A percentile compares a stretch with the other conserved stretches of the same genome.
Conservation (phyloP, 2,329 filamentous ascomycete species). For the Clonostachys chloroleuca region DNA sequence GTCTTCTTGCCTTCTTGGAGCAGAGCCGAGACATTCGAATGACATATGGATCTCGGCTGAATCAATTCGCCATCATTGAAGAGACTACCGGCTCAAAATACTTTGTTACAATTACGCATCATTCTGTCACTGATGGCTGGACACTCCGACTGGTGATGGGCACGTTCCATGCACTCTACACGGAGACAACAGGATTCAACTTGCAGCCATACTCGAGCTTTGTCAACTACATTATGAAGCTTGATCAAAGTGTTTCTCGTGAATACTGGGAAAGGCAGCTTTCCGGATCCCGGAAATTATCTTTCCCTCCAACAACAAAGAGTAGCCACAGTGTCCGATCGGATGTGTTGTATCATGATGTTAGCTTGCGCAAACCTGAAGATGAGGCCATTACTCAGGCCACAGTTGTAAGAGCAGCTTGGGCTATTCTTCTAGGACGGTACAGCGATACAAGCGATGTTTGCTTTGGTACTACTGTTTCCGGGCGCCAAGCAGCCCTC, state of each 20-base stretch:
- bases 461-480: slow-evolving; percentile 9
- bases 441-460: slow-evolving; percentile 25
- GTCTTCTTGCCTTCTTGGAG: neutral
- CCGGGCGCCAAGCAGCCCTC: slow-evolving; percentile 10
- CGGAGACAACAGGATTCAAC: neutral
- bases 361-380: neutral
- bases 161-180: slow-evolving; percentile 2
- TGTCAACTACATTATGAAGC: slow-evolving; percentile 31
- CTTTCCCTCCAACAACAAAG: neutral
- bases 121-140: slow-evolving; percentile 12
- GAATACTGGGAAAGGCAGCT: neutral
- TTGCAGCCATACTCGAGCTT: slow-evolving; percentile 27
- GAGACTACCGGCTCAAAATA: neutral
- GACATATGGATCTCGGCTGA: slow-evolving; percentile 1
- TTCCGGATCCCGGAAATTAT: slow-evolving; percentile 1
- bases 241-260: slow-evolving; percentile 3
- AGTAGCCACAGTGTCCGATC: neutral
- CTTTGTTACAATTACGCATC: slow-evolving; percentile 13
- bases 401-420: slow-evolving; percentile 5
- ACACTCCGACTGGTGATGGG: neutral
- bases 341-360: neutral
- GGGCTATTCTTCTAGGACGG: slow-evolving; percentile 5
- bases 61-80: slow-evolving; percentile 1
- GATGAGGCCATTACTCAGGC: slow-evolving; percentile 5
- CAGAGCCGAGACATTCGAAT: neutral